Base-by-base conservation (phyloP, 2,329 filamentous ascomycete species). In the Venturia pyrina region DNA sequence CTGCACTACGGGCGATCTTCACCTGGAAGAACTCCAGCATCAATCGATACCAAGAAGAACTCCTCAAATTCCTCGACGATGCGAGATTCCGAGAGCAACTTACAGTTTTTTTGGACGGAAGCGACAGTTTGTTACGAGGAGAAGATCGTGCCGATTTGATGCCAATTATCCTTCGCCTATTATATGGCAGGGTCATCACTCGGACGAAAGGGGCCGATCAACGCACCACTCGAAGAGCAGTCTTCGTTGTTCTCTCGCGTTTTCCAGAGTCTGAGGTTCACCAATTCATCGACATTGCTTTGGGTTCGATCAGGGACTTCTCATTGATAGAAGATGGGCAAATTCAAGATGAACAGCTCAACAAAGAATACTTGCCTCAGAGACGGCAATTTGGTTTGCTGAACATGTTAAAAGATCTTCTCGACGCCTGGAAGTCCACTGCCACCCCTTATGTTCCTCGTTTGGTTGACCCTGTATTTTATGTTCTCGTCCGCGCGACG, bases 81-180 rank as follows among this genome's bases (percentile, higher is more conserved):
- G 87, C 90, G 32, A 85, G 90, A 62, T 96, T 98, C 78, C 91
- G 92, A 72, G 95, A 98, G 72, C 93, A 98, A 74, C 83, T 99
- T n/a, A 89, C 91, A 0, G 86, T 95, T 5, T 89, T 99, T 69
- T 83, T 99, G 64, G 89, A 91, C 72, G 73, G 78, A 32, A 79
- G 85, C 48, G 80, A 84, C 67, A 87, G 87, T 66, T 78, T 87
- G 65, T 89, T 97, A 69, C 87, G 88, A 69, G 79, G 87, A 7
- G 85, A 89, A 63, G 91, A 99, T 72, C 86, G 89, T 10, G 72
- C 79, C 3, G 84, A 86, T 59, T 77, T 97, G 44, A 90, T 98
- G 82, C 93, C 95, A 1, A 85, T 99, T 5, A 81, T 99, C 34
- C 83, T 99, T 43, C 85, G 93, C 62, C 78, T 99, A 43, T 80